Conservation (phyloP, 805 yeast genomes). For the Kluyveromyces nonfermentans region DNA sequence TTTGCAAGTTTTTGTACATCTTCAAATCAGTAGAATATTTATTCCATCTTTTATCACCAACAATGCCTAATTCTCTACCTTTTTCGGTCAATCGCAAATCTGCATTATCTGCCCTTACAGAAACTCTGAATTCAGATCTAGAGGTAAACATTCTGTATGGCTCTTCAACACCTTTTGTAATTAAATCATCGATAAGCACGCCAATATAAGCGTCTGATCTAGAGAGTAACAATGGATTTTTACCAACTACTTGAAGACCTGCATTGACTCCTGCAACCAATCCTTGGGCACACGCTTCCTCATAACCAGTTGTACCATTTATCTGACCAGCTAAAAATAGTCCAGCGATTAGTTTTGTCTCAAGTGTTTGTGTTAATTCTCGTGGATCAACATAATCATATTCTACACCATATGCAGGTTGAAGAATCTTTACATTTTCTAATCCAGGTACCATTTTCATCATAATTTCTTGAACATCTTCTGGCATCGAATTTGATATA, state of each 20-base stretch:
- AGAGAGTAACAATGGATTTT: conserved; percentile 42
- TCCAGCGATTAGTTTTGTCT: conserved; percentile 72
- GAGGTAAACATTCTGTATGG: conserved; percentile 98
- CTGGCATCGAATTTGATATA: conserved; percentile 93
- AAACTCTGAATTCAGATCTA: conserved; percentile 84
- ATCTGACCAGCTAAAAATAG: conserved; percentile 92
- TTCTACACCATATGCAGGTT: conserved; percentile 99
- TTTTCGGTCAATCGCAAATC: conserved; percentile 68
- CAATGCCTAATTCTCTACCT: conserved; percentile 61
- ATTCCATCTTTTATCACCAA: conserved; percentile 48
- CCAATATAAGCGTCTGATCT: conserved; percentile 88
- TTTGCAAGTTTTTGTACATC: conserved; percentile 36
- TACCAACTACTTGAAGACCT: conserved; percentile 42
- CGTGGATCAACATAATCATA: conserved; percentile 95
- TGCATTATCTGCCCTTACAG: conserved; percentile 90
- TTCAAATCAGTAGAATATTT: conserved; percentile 36
- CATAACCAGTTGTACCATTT: conserved; percentile 98
- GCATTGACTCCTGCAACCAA: conserved; percentile 94
- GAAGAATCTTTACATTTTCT: conserved; percentile 77
- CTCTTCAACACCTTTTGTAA: conserved; percentile 92
- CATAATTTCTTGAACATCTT: conserved; percentile 72
- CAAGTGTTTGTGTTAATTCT: conserved; percentile 66
- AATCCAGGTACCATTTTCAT: conserved; percentile 77
- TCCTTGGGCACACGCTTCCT: conserved; percentile 98
- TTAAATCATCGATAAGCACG: conserved; percentile 84